Conservation (phyloP, 441 rosid genomes). For the Melastoma candidum region DNA sequence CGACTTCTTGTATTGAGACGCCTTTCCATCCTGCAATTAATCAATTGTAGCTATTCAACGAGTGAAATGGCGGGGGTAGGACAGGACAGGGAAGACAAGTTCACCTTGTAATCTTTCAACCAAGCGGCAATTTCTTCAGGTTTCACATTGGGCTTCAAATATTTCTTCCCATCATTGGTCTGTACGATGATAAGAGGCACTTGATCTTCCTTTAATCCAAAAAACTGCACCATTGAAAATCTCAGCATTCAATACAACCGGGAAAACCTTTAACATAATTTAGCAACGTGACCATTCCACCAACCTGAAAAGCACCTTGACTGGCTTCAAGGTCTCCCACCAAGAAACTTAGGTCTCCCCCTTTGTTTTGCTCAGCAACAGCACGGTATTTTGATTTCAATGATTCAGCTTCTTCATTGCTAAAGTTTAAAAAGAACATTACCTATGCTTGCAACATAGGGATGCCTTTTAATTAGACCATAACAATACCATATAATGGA, state of each 20-base stretch:
- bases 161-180: constrained; percentile 60
- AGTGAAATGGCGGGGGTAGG: neutral
- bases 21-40: constrained; percentile 66
- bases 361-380: constrained; percentile 68
- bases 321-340: constrained; percentile 79
- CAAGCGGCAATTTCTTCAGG: constrained; percentile 66
- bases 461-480: neutral
- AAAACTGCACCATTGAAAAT: constrained; percentile 46
- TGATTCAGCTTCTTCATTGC: constrained; percentile 41
- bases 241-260: neutral
- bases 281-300: constrained; percentile 13
- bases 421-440: constrained; percentile 76
- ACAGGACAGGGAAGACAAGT: constrained; percentile 5
- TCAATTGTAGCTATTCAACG: neutral
- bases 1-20: constrained; percentile 50
- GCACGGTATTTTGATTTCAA: constrained; percentile 56
- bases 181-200: constrained; percentile 70
- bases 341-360: constrained; percentile 57
- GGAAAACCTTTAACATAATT: neutral
- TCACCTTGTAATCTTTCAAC: constrained; percentile 78
- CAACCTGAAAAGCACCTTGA: constrained; percentile 84
- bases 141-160: constrained; percentile 57
- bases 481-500: too few species aligned
- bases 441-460: constrained; percentile 31
- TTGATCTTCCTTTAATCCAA: constrained; percentile 79